Percentiles rank a stretch among this genome's conserved stretches.
These are phyloP conservation scores for Phytophthora kernoviae DNA, from an alignment of 352 stramenopile species.

Conservation along the genomic window DNA sequence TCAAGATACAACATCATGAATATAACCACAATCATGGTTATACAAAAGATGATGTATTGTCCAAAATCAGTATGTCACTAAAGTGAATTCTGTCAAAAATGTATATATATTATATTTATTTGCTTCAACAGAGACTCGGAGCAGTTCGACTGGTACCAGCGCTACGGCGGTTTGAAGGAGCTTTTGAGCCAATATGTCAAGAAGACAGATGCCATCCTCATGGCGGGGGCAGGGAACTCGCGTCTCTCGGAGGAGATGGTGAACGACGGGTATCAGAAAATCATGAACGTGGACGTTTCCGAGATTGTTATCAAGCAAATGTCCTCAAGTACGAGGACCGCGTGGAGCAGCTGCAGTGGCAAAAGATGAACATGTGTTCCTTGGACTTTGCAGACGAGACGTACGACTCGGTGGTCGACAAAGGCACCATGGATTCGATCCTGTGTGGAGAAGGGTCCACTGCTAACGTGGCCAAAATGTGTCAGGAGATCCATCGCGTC, in stretches of 20 bases:
- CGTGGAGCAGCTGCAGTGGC: slow-evolving; percentile 89
- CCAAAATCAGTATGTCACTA: too few species aligned
- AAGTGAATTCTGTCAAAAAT: background rate
- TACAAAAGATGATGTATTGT: background rate
- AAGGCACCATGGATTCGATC: slow-evolving; percentile 96
- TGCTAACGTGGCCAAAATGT: slow-evolving; percentile 96
- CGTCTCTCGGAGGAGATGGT: slow-evolving; percentile 96
- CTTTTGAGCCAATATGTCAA: slow-evolving; percentile 92
- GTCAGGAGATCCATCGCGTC: slow-evolving; percentile 92
- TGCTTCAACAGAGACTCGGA: slow-evolving; percentile 78
- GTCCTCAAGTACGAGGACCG: slow-evolving; percentile 93
- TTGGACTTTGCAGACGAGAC: slow-evolving; percentile 95
- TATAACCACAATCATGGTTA: background rate
- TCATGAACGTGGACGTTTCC: slow-evolving; percentile 97
- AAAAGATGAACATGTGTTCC: slow-evolving; percentile 95
- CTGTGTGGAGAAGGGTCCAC: slow-evolving; percentile 95
- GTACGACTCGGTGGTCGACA: slow-evolving; percentile 95
- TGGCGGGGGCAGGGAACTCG: slow-evolving; percentile 94
- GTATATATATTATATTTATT: background rate
- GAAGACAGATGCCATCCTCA: slow-evolving; percentile 94
- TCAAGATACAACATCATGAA: slow-evolving; percentile 3
- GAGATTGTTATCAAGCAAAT: slow-evolving; percentile 95
- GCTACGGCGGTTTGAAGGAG: slow-evolving; percentile 92
- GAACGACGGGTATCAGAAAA: slow-evolving; percentile 94
- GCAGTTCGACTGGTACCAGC: slow-evolving; percentile 95